Evolutionary conservation across 768 basidiomycete genomes (phyloP), one percentile per base, ranked within the genome.

Genomic region (Psilocybe cyanescens): DNA sequence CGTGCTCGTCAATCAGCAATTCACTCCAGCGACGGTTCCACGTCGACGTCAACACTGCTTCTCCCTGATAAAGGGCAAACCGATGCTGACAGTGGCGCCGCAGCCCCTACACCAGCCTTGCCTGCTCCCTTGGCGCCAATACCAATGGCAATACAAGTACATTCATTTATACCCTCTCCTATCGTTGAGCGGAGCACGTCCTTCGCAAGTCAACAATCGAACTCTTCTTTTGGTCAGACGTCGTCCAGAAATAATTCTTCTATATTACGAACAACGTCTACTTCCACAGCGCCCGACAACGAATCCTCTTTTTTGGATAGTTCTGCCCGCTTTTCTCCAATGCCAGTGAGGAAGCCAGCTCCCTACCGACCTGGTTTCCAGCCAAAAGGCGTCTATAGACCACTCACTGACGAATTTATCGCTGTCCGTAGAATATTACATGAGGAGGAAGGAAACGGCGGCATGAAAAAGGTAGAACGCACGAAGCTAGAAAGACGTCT

Each of bases 281-380:
- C 53, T 45, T 54, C 57, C 37, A 57, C 56, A 37, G 31, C 46
- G 17, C 30, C 16, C 30, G 56, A 57, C 30, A 48, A 29, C 49
- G 41, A 57, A 45, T 12, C 45, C 19, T 8, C 46, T 12, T 28
- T 58, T 47, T 39, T 48, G 62, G 72, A 52, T 68, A 48, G 55
- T 54, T 44, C 56, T 4, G n/a, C 46, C 1, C 46, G 35, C 30
- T 44, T 62, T 16, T 57, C 45, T 30, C 45, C 58, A 8, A 17
- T 60, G 24, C 55, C 61, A 16, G 61, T 58, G 33, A 39, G 65
- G 19, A 66, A 64, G 61, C 61, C 75, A 4, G 86, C 89, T 0
- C 91, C 89, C 1, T 99, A 99, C 71, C 87, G 90, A 49, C 88
- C 93, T 2, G 94, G 95, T 1, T 99, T 98, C 71, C 97, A 99